Evolutionary conservation across 106 monocot species (phyloP), one percentile per base, ranked within the genome.

Genomic region (Allium cepa): DNA sequence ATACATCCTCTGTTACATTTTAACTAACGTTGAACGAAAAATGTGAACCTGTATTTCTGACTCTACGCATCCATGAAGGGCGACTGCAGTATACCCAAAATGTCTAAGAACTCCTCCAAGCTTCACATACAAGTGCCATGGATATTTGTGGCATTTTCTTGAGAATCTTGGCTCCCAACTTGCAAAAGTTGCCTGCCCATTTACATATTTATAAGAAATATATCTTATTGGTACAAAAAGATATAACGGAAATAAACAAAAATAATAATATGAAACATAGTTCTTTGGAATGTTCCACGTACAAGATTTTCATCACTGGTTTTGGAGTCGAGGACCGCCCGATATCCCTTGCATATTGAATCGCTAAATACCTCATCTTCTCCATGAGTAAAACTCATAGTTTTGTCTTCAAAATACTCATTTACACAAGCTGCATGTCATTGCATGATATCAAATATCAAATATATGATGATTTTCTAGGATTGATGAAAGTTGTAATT

Each of bases 131-230:
- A 79, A 84, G 66, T 82, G 69, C 87, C 91, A 84, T 67, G 91
- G 91, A 49, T 79, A 76, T 64, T 57, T 84, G 69, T 82, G 69
- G 59, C 84, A 84, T 53, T 84, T 79, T 67, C 64, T 84, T 6
- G 79, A 82, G 75, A 79, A 77, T 51, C 91, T 86, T 17, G 91
- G 91, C 70, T 91, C 91, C 87, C 87, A 91, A 77, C 87, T 84
- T 51, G 87, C 84, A 76, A 84, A 91, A 16, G 57, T 13, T 72
- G 91, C 91, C 91, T 91, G 70, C 26, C 0, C 11, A 50, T 10
- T 65, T 50, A 65, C 49, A 67, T 26, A 7, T 67, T 53, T 15
- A 28, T 53, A 52, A 53, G 15, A 13, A 53, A 22, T 15, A 50
- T 65, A n/a, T 10, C 8, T 49, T 50, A 17, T 36, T 36, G 36